Percentiles rank a stretch among this genome's conserved stretches.
Evolutionary conservation across 768 basidiomycete species (phyloP).

Genomic region (Macrocybe gigantea): DNA sequence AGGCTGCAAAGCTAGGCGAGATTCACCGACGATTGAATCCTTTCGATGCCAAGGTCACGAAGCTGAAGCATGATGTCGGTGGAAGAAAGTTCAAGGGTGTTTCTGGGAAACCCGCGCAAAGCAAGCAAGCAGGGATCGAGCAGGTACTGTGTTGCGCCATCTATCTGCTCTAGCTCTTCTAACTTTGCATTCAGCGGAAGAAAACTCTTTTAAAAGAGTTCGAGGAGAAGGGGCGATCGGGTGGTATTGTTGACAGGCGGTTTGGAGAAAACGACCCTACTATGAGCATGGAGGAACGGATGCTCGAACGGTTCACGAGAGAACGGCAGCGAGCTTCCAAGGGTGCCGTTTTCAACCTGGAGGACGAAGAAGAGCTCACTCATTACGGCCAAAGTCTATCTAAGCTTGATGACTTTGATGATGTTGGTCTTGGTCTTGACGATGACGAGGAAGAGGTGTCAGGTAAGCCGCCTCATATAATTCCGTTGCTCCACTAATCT

Average conservation of each 20-base stretch:
- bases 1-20: slow-evolving; percentile 70
- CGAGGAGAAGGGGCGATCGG: slow-evolving; percentile 73
- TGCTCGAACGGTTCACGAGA: slow-evolving; percentile 92
- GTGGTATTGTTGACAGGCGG: slow-evolving; percentile 87
- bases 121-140: slow-evolving; percentile 87
- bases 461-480: slow-evolving; percentile 22
- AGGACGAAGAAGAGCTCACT: slow-evolving; percentile 86
- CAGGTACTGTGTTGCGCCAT: slow-evolving; percentile 44
- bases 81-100: slow-evolving; percentile 83
- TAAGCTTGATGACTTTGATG: slow-evolving; percentile 79
- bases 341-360: slow-evolving; percentile 79
- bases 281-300: slow-evolving; percentile 93
- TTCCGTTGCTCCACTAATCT: background rate
- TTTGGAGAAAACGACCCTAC: slow-evolving; percentile 94
- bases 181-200: slow-evolving; percentile 51
- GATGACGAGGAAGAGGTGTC: slow-evolving; percentile 54
- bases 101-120: slow-evolving; percentile 77
- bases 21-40: slow-evolving; percentile 87
- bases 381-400: slow-evolving; percentile 89
- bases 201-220: slow-evolving; percentile 87
- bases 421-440: slow-evolving; percentile 52
- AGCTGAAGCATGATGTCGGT: slow-evolving; percentile 89
- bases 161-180: background rate
- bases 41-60: slow-evolving; percentile 91
- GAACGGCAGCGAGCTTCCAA: slow-evolving; percentile 80